Evolutionary conservation across 352 stramenopile species (phyloP).

Genomic region (Phytophthora pini): DNA sequence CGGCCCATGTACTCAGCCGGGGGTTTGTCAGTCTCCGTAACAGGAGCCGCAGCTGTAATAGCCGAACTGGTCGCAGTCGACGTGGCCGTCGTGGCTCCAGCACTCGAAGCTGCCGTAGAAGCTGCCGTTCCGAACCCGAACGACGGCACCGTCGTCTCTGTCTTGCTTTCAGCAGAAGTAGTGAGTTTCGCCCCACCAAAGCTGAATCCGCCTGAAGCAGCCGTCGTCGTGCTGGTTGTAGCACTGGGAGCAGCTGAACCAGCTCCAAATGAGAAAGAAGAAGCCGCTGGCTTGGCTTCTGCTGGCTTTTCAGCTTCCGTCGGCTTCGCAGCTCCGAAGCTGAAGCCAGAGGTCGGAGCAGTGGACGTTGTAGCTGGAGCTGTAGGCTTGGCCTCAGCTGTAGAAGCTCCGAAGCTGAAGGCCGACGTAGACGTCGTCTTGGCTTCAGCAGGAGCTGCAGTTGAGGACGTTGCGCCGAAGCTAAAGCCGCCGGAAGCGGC

Average conservation of each 20-base stretch:
- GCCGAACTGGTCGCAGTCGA: constrained; percentile 33
- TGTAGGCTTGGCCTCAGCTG: constrained; percentile 24
- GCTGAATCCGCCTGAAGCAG: constrained; percentile 44
- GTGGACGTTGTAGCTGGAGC: constrained; percentile 3
- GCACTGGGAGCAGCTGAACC: constrained; percentile 13
- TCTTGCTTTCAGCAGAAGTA: constrained; percentile 37
- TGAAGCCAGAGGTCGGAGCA: constrained; percentile 30
- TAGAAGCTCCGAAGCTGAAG: constrained; percentile 27
- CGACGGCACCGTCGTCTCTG: constrained; percentile 27
- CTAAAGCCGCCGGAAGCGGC: constrained; percentile 20
- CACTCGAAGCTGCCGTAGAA: constrained; percentile 28
- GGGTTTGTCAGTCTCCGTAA: constrained; percentile 62
- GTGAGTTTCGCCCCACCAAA: constrained; percentile 41
- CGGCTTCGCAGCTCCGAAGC: constrained; percentile 25
- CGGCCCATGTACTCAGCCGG: constrained; percentile 87
- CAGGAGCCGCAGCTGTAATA: constrained; percentile 43
- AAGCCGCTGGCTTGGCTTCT: constrained; percentile 26
- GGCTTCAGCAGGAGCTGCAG: constrained; percentile 7
- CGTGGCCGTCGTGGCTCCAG: constrained; percentile 20
- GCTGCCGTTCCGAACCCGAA: constrained; percentile 33
- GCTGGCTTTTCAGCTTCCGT: constrained; percentile 19
- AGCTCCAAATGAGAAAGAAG: constrained; percentile 44
- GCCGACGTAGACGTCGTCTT: constrained; percentile 15
- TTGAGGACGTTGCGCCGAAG: constrained; percentile 16
- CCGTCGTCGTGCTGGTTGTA: constrained; percentile 16